Conservation (phyloP, 106 monocot genomes). For the Gastrodia elata region DNA sequence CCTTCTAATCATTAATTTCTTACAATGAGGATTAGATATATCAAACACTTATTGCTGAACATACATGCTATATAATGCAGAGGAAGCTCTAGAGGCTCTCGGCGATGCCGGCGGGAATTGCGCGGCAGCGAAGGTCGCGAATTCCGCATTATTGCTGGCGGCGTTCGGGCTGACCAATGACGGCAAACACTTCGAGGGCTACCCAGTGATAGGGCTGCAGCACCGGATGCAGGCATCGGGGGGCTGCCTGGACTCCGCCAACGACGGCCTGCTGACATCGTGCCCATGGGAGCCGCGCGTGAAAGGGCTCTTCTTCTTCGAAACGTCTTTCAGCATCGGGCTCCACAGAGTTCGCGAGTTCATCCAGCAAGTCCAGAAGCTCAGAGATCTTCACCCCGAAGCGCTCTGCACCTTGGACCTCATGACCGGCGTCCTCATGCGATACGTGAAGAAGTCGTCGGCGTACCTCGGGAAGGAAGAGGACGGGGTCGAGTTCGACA, state of each 20-base stretch:
- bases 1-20: too few relatives aligned
- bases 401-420: constrained; percentile 43
- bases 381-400: constrained; percentile 20
- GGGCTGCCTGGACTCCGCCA: constrained; percentile 21
- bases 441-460: constrained; percentile 36
- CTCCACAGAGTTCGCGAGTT: constrained; percentile 36
- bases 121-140: background rate
- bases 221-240: constrained; percentile 43
- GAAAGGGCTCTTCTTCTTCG: constrained; percentile 20
- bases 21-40: too few relatives aligned
- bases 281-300: constrained; percentile 54
- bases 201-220: constrained; percentile 45
- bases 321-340: constrained; percentile 35
- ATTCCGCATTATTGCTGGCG: background rate
- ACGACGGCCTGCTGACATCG: constrained; percentile 37
- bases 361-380: constrained; percentile 43
- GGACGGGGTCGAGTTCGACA: constrained; percentile 42
- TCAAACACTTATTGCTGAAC: too few relatives aligned
- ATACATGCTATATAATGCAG: too few relatives aligned
- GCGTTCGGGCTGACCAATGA: constrained; percentile 33
- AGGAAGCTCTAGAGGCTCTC: constrained; percentile 29
- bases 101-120: constrained; percentile 23
- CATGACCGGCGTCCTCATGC: constrained; percentile 38
- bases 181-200: constrained; percentile 34
- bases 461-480: constrained; percentile 38